Evolutionary conservation across 441 rosid genomes (phyloP).

Genomic region (Populus hybrid): DNA sequence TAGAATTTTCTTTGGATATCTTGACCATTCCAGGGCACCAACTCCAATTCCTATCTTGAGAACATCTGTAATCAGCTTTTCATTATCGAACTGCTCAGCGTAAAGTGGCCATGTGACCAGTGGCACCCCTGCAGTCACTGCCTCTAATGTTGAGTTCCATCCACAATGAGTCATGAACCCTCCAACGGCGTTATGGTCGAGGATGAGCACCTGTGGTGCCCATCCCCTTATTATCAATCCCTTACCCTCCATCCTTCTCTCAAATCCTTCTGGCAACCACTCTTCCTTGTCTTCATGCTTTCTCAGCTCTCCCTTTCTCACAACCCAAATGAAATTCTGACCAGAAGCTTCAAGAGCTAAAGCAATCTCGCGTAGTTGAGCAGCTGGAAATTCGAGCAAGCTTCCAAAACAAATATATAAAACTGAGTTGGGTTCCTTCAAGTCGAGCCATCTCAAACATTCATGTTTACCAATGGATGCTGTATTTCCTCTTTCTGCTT

Average conservation of each 20-base stretch:
- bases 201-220: constrained; percentile 16
- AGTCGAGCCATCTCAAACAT: constrained; percentile 8
- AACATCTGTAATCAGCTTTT: constrained; percentile 6
- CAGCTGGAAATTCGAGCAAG: not conserved
- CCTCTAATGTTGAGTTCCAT: constrained; percentile 15
- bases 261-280: constrained; percentile 8
- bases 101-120: constrained; percentile 18
- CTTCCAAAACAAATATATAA: constrained; percentile 9
- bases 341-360: constrained; percentile 2
- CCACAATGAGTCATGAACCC: constrained; percentile 19
- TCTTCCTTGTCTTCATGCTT: not conserved
- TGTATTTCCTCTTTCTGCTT: constrained; percentile 17
- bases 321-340: constrained; percentile 13
- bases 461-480: constrained; percentile 24
- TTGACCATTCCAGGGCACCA: constrained; percentile 25
- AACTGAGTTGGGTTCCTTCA: constrained; percentile 10
- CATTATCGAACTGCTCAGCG: constrained; percentile 12
- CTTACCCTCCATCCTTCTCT: constrained; percentile 5
- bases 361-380: constrained; percentile 5
- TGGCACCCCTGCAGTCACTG: constrained; percentile 14
- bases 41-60: constrained; percentile 25
- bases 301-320: not conserved
- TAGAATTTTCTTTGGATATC: not conserved
- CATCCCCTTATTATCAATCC: constrained; percentile 9
- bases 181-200: constrained; percentile 10